Conservation (phyloP, 2,329 filamentous ascomycete genomes). For the Microcyclosporella mali region DNA sequence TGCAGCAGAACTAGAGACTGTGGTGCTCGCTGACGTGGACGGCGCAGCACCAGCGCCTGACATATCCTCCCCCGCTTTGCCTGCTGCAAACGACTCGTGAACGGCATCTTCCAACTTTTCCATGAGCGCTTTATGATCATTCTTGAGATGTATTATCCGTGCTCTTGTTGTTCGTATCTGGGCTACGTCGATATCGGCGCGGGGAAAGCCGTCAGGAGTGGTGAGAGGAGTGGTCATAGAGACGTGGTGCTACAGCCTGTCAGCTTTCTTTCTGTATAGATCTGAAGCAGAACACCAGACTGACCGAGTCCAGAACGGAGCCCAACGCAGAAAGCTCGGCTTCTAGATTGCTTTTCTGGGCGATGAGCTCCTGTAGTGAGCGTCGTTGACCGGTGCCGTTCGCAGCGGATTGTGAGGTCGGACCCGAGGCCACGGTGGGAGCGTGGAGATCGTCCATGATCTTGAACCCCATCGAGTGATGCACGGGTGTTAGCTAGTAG, state of each 20-base stretch:
- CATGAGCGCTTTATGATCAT: conserved; percentile 93
- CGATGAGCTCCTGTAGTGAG: conserved; percentile 72
- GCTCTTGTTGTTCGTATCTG: conserved; percentile 93
- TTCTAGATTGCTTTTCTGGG: conserved; percentile 78
- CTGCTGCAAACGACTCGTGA: conserved; percentile 74
- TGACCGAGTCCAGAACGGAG: conserved; percentile 79
- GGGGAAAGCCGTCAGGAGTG: conserved; percentile 84
- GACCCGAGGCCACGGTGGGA: conserved; percentile 71
- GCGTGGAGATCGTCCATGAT: conserved; percentile 67
- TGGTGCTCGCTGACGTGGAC: conserved; percentile 14
- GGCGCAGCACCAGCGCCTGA: conserved; percentile 10
- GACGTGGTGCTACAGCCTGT: conserved; percentile 70
- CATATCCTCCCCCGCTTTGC: conserved; percentile 18
- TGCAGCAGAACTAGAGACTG: conserved; percentile 9
- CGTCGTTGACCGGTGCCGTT: conserved; percentile 50
- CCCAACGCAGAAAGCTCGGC: conserved; percentile 79
- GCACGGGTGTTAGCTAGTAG: background rate
- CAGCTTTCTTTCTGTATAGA: conserved; percentile 7
- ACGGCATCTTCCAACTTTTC: conserved; percentile 71
- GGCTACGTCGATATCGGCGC: conserved; percentile 88
- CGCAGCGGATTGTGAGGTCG: conserved; percentile 41
- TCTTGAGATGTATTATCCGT: conserved; percentile 80
- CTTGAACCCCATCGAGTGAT: conserved; percentile 43
- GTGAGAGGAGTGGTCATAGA: conserved; percentile 85
- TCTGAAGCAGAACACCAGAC: conserved; percentile 23